Percentiles rank a stretch among this genome's conserved stretches.
These are phyloP conservation scores for Nicotiana benthamiana DNA, from an alignment of 257 asterid genomes.

Conservation along the genomic window DNA sequence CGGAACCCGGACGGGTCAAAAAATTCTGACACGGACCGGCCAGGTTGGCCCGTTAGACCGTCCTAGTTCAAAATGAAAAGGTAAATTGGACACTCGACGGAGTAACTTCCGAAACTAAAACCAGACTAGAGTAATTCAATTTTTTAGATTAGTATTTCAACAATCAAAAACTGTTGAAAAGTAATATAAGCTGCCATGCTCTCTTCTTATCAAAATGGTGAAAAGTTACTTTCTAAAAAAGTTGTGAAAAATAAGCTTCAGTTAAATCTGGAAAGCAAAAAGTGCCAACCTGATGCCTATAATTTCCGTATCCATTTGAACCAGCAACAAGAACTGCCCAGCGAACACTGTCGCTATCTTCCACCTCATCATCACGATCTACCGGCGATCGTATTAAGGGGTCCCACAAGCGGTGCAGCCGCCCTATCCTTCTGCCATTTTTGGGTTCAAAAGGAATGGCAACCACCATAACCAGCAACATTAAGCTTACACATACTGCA, in stretches of 20 bases:
- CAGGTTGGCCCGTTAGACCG: too few species aligned
- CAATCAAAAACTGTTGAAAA: too few species aligned
- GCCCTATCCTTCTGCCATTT: slow-evolving; percentile 7
- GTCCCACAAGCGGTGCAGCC: slow-evolving; percentile 43
- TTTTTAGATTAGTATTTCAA: background rate
- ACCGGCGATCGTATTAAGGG: slow-evolving; percentile 62
- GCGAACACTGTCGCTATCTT: slow-evolving; percentile 28
- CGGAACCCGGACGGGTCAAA: too few species aligned
- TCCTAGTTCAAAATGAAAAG: too few species aligned
- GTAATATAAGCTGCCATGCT: too few species aligned
- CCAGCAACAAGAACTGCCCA: slow-evolving; percentile 99
- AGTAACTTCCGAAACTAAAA: background rate
- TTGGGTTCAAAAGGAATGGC: slow-evolving; percentile 13
- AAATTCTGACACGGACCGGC: too few species aligned
- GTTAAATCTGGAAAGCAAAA: background rate
- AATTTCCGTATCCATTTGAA: slow-evolving; percentile 70
- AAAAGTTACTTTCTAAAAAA: background rate
- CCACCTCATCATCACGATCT: slow-evolving; percentile 24
- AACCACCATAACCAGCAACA: slow-evolving; percentile 27
- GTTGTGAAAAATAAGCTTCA: background rate
- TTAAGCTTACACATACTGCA: slow-evolving; percentile 4
- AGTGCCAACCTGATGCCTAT: slow-evolving; percentile 69
- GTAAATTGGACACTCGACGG: too few species aligned
- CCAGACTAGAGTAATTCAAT: background rate
- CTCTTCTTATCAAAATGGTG: background rate